Base-by-base conservation (phyloP, 1,284 basidiomycete species). In the Boletellus deceptivus region DNA sequence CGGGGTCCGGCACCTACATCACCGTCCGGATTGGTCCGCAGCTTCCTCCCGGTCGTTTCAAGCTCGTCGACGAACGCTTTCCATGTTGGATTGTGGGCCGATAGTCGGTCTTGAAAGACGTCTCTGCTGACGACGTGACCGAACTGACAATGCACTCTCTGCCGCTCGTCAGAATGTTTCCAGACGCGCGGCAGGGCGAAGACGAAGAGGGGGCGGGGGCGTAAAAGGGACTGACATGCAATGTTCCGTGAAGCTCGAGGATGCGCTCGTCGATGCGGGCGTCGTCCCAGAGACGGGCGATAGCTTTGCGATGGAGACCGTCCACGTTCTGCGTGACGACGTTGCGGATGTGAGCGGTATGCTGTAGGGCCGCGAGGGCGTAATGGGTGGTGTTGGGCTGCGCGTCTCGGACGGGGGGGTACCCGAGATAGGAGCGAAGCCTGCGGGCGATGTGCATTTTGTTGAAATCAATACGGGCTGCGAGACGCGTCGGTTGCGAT, bases 281-380 rank as follows among this genome's bases (percentile, higher is more conserved):
- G n/a, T 69, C 59, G 49, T 70, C 63, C 70, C 68, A 74, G 18
- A 71, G 60, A 47, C 63, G 70, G 55, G 63, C 62, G 40, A 84
- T 66, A 25, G 84, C 88, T 71, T 92, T 92, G 45, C 84, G 83
- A 63, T 95, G 93, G 13, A 96, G 79, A 8, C 92, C 92, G 62
- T 97, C 94, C 7, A 97, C 93, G 60, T 95, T 96, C 68, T 96
- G 93, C 0, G 94, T 97, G 50, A 97, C 84, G 24, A 93, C 69
- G n/a, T 74, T 73, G 7, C 78, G 72, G 17, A 89, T 75, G 46
- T 84, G 68, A 7, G 77, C 79, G 7, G 86, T 72, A 54, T 91
- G 76, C 61, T 93, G 87, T 27, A 96, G 74, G 2, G 92, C 89
- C 2, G 91, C 87, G 24, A 97, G 72, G 16, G 89, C 86, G 61